Evolutionary conservation across 805 yeast species (phyloP).

Genomic region (Ogataea wickerhamii): DNA sequence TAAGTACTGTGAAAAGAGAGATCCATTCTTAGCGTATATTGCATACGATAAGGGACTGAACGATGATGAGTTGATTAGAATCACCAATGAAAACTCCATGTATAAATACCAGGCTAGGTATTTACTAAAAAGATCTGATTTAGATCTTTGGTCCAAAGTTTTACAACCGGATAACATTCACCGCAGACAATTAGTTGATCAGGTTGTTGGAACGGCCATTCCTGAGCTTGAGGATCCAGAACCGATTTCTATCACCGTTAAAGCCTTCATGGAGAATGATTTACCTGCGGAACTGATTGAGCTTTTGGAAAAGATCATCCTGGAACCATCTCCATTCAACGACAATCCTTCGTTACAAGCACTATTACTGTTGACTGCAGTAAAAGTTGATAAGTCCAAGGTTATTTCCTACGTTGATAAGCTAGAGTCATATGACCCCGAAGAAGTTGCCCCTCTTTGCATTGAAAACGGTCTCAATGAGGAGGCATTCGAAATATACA

Average conservation of each 20-base stretch:
- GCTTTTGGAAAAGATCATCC: slow-evolving; percentile 88
- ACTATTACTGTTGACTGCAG: slow-evolving; percentile 85
- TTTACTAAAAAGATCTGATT: slow-evolving; percentile 82
- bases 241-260: slow-evolving; percentile 89
- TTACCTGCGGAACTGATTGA: slow-evolving; percentile 91
- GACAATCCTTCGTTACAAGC: slow-evolving; percentile 96
- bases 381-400: slow-evolving; percentile 87
- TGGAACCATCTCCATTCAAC: slow-evolving; percentile 96
- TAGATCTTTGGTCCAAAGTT: slow-evolving; percentile 76
- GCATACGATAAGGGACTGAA: slow-evolving; percentile 95
- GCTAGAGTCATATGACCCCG: slow-evolving; percentile 85
- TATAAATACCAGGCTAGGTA: slow-evolving; percentile 99
- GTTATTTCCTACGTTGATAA: slow-evolving; percentile 83
- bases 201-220: slow-evolving; percentile 92
- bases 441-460: slow-evolving; percentile 90
- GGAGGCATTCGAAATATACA: slow-evolving; percentile 91
- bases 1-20: slow-evolving; percentile 98
- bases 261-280: slow-evolving; percentile 94
- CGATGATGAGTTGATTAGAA: slow-evolving; percentile 82
- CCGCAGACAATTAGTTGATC: slow-evolving; percentile 89
- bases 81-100: slow-evolving; percentile 97
- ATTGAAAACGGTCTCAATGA: slow-evolving; percentile 84
- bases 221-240: slow-evolving; percentile 92
- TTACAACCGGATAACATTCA: slow-evolving; percentile 72
- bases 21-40: slow-evolving; percentile 95